Evolutionary conservation across 768 basidiomycete genomes (phyloP).

Genomic region (Termitomyces sp.): DNA sequence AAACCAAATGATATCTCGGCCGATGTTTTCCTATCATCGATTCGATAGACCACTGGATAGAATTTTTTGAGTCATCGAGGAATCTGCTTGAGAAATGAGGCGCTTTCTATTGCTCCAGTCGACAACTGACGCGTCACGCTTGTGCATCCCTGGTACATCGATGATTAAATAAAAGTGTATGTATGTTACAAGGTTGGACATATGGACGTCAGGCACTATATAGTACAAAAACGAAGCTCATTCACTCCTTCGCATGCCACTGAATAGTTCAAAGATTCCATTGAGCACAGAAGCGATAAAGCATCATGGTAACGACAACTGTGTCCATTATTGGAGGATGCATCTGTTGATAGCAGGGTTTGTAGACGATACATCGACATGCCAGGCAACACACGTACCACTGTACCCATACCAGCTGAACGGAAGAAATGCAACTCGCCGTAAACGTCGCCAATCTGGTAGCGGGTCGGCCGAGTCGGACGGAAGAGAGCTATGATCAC

Average conservation of each 20-base stretch:
- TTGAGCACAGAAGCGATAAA: conserved; percentile 69
- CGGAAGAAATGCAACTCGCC: conserved; percentile 83
- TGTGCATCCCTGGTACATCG: neutral
- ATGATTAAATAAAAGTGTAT: conserved; percentile 14
- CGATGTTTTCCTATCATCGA: conserved; percentile 17
- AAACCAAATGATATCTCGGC: conserved; percentile 16
- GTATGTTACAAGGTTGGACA: conserved; percentile 12
- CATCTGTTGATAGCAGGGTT: conserved; percentile 43
- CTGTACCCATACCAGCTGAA: conserved; percentile 72
- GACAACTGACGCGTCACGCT: conserved; percentile 1
- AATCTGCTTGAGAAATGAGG: neutral
- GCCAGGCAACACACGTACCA: conserved; percentile 44
- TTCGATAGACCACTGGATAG: conserved; percentile 4
- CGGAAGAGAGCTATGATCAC: conserved; percentile 76
- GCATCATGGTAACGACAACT: conserved; percentile 79
- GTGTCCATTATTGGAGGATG: conserved; percentile 90
- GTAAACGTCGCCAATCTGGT: conserved; percentile 82
- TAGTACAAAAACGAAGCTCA: conserved; percentile 2
- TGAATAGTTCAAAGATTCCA: conserved; percentile 37
- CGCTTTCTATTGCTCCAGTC: neutral
- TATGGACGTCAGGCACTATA: neutral
- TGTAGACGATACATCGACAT: conserved; percentile 9
- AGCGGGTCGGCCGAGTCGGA: conserved; percentile 70
- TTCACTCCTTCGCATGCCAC: neutral
- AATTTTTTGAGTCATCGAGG: neutral